Conservation (phyloP, 139 green algal genomes). For the Coelastrella sp. region DNA sequence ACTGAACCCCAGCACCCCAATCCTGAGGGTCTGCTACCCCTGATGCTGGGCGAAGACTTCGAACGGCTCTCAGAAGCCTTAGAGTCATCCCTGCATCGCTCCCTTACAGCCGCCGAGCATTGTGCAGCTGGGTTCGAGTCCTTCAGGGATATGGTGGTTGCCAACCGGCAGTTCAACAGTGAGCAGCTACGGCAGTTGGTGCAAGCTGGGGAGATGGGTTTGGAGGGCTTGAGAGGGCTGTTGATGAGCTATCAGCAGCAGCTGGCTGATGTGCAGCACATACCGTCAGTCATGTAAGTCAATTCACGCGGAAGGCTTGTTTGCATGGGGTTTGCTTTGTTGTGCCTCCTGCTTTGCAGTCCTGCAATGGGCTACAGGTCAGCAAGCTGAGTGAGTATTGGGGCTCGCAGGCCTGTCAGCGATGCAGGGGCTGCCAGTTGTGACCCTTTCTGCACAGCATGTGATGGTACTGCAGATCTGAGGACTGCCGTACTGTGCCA, state of each 20-base stretch:
- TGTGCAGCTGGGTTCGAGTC: not conserved
- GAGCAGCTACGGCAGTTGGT: not conserved
- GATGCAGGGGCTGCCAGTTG: no score
- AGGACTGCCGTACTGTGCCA: no score
- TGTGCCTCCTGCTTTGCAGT: not conserved
- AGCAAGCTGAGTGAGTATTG: no score
- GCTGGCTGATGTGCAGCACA: slow-evolving; percentile 32
- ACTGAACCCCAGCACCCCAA: not conserved
- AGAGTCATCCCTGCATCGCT: not conserved
- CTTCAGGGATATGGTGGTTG: slow-evolving; percentile 4
- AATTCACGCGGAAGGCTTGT: not conserved
- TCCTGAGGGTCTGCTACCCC: slow-evolving; percentile 10
- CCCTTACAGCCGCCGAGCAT: slow-evolving; percentile 16
- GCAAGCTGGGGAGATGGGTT: not conserved
- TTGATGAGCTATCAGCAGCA: slow-evolving; percentile 48
- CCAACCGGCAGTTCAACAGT: slow-evolving; percentile 8
- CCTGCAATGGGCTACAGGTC: no score
- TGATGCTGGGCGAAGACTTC: slow-evolving; percentile 32
- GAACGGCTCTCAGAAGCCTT: not conserved
- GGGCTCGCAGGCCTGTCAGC: no score
- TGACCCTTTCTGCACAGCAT: no score
- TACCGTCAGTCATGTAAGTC: slow-evolving; percentile 34
- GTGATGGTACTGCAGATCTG: no score
- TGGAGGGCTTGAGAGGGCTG: slow-evolving; percentile 30
- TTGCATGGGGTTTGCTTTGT: not conserved